Conservation (phyloP, 768 basidiomycete species). For the Calocera cornea region DNA sequence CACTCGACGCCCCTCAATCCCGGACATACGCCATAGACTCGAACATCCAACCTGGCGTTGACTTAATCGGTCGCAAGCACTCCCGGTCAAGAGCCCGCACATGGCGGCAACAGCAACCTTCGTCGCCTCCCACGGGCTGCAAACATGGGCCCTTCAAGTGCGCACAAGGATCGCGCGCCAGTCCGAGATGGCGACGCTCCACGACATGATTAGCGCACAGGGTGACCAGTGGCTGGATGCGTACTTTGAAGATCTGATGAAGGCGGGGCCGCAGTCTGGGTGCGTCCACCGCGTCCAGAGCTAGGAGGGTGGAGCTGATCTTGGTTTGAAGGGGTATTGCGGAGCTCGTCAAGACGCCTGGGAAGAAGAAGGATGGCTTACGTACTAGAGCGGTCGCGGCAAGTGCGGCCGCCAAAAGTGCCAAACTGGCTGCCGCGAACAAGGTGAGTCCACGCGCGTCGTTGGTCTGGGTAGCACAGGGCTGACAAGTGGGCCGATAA, state of each 20-base stretch:
- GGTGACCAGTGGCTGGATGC: neutral
- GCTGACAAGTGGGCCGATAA: neutral
- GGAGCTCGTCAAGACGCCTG: neutral
- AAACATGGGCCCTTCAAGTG: neutral
- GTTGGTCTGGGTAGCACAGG: neutral
- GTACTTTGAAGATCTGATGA: neutral
- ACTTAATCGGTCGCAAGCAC: neutral
- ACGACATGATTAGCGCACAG: neutral
- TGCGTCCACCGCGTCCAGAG: neutral
- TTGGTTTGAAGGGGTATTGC: neutral
- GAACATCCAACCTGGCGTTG: too few relatives aligned
- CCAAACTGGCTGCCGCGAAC: neutral
- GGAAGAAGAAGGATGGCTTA: neutral
- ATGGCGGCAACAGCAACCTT: neutral
- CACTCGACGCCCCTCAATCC: too few relatives aligned
- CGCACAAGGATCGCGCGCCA: neutral
- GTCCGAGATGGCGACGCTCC: neutral
- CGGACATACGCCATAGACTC: too few relatives aligned
- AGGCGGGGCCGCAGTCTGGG: neutral
- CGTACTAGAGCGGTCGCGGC: neutral
- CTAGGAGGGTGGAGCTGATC: neutral
- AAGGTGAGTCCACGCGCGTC: neutral
- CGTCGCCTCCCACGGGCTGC: neutral
- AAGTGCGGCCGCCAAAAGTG: neutral
- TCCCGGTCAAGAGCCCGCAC: neutral